Percentiles rank a stretch among this genome's conserved stretches.
Evolutionary conservation across 2,329 filamentous ascomycete genomes (phyloP).

Genomic region (Phialophora expanda): DNA sequence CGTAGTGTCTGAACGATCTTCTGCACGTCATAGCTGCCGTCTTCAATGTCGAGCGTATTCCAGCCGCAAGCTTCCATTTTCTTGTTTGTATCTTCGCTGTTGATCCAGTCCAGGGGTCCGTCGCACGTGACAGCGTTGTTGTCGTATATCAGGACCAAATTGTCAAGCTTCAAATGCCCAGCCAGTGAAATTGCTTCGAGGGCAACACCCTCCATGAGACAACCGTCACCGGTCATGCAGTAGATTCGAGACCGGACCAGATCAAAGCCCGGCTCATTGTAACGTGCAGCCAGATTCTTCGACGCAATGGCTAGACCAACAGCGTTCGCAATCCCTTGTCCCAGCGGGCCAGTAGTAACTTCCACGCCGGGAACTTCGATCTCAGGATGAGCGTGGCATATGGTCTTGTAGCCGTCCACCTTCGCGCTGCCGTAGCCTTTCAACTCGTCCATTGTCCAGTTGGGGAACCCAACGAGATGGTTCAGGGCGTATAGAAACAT

Average conservation of each 20-base stretch:
- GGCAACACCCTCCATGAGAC: conserved; percentile 63
- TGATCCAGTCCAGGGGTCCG: conserved; percentile 60
- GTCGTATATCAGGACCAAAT: conserved; percentile 64
- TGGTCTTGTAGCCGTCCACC: conserved; percentile 34
- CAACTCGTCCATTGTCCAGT: conserved; percentile 46
- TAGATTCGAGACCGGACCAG: conserved; percentile 58
- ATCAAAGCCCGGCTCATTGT: conserved; percentile 56
- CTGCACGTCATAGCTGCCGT: conserved; percentile 59
- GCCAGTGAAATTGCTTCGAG: conserved; percentile 63
- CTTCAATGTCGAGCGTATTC: conserved; percentile 60
- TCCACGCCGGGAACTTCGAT: conserved; percentile 62
- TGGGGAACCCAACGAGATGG: conserved; percentile 44
- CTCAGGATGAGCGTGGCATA: conserved; percentile 57
- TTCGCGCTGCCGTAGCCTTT: conserved; percentile 43
- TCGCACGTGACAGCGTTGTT: conserved; percentile 67
- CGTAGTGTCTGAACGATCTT: conserved; percentile 55
- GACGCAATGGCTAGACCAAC: conserved; percentile 63
- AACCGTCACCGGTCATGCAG: conserved; percentile 64
- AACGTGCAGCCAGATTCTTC: conserved; percentile 59
- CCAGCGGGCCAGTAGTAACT: conserved; percentile 63
- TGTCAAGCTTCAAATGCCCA: conserved; percentile 61
- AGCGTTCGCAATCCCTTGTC: conserved; percentile 65
- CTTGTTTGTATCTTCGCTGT: conserved; percentile 61
- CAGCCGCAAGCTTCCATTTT: conserved; percentile 64
- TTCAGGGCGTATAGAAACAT: conserved; percentile 43